Conservation (phyloP, 306 rosid species). For the Cajanus cajan region DNA sequence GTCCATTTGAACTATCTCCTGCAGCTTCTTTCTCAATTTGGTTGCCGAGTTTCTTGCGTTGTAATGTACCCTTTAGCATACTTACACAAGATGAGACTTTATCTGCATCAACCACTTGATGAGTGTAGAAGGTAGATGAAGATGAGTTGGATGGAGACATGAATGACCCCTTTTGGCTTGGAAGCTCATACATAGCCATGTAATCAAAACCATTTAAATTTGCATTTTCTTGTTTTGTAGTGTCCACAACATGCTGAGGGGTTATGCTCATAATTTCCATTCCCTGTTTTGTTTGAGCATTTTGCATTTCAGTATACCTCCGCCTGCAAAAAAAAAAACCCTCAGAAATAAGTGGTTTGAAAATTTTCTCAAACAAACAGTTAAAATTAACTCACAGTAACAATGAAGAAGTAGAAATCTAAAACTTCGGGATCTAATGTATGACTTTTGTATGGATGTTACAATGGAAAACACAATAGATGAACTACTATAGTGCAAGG, state of each 20-base stretch:
- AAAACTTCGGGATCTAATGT: background rate
- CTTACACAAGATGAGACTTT: slow-evolving; percentile 85
- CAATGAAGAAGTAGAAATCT: background rate
- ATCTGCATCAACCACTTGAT: slow-evolving; percentile 61
- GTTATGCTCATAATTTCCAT: slow-evolving; percentile 49
- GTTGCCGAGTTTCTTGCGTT: slow-evolving; percentile 63
- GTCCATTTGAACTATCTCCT: slow-evolving; percentile 47
- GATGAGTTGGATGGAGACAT: slow-evolving; percentile 77
- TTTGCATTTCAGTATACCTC: slow-evolving; percentile 77
- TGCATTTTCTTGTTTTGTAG: slow-evolving; percentile 48
- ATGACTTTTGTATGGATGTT: slow-evolving; percentile 1
- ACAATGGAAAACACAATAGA: background rate
- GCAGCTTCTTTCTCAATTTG: slow-evolving; percentile 53
- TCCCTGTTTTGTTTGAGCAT: slow-evolving; percentile 51
- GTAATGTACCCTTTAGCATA: slow-evolving; percentile 89
- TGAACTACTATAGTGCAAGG: background rate
- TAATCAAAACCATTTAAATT: slow-evolving; percentile 53
- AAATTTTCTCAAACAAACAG: background rate
- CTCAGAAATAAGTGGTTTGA: background rate
- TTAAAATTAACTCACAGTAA: background rate
- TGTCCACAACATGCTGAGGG: slow-evolving; percentile 43
- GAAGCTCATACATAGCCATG: slow-evolving; percentile 50
- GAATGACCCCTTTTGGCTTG: slow-evolving; percentile 63
- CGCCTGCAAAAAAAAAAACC: slow-evolving; percentile 48
- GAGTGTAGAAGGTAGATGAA: slow-evolving; percentile 64